Evolutionary conservation across 805 yeast species (phyloP).

Genomic region (Myxozyma monticola): DNA sequence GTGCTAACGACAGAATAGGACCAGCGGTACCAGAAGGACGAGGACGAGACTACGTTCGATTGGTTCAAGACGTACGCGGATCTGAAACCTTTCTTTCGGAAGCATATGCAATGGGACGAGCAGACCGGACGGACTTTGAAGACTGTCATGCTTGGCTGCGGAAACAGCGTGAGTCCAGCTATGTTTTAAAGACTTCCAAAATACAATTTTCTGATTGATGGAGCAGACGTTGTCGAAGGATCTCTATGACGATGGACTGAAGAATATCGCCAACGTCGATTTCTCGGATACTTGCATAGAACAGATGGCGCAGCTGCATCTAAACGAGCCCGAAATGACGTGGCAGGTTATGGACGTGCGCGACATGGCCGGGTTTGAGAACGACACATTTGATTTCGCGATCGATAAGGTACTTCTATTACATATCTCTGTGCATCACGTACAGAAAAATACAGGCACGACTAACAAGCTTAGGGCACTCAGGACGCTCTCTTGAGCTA

Average conservation of each 20-base stretch:
- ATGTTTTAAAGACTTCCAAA: background rate
- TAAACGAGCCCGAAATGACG: slow-evolving; percentile 30
- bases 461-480: slow-evolving; percentile 26
- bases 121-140: background rate
- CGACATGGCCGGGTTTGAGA: slow-evolving; percentile 29
- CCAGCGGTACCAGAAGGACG: slow-evolving; percentile 30
- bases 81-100: slow-evolving; percentile 26
- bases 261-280: slow-evolving; percentile 33
- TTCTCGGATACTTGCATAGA: slow-evolving; percentile 32
- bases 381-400: slow-evolving; percentile 32
- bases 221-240: slow-evolving; percentile 32
- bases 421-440: background rate
- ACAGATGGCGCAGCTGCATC: slow-evolving; percentile 27
- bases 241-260: slow-evolving; percentile 31
- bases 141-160: slow-evolving; percentile 35
- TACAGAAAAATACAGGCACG: background rate
- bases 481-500: slow-evolving; percentile 34
- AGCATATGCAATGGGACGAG: slow-evolving; percentile 22
- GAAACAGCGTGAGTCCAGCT: slow-evolving; percentile 30
- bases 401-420: slow-evolving; percentile 29
- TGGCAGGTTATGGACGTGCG: slow-evolving; percentile 35
- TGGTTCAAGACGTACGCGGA: slow-evolving; percentile 35
- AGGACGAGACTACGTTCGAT: slow-evolving; percentile 29
- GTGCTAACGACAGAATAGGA: slow-evolving; percentile 23
- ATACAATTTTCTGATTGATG: background rate